Conservation (phyloP, 129 eudicot genomes). For the Rutidosis leptorrhynchoides region DNA sequence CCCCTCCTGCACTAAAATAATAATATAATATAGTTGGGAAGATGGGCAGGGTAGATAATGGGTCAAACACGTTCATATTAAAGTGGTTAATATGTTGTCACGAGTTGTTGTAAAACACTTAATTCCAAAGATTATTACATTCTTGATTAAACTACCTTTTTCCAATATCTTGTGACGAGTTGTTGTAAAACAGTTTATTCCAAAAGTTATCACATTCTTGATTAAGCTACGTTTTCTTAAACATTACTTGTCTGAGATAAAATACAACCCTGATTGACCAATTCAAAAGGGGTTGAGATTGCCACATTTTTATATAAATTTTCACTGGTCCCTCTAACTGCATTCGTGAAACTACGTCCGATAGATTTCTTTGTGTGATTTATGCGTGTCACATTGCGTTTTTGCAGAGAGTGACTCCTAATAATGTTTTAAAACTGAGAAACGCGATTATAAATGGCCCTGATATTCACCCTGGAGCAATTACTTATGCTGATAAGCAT, state of each 20-base stretch:
- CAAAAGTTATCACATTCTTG: neutral
- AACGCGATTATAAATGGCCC: constrained; percentile 76
- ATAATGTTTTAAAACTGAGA: constrained; percentile 73
- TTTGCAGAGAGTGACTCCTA: constrained; percentile 89
- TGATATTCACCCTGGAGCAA: constrained; percentile 85
- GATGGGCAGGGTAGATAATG: neutral
- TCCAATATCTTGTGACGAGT: neutral
- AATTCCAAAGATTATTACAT: neutral
- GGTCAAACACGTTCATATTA: neutral
- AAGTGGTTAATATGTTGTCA: neutral
- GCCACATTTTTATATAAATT: neutral
- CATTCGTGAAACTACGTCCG: neutral
- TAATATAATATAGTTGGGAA: neutral
- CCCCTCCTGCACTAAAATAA: neutral
- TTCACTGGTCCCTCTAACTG: neutral
- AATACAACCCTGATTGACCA: neutral
- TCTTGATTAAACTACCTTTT: neutral
- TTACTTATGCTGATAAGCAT: constrained; percentile 58
- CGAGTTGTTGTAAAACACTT: neutral
- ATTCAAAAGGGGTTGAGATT: neutral
- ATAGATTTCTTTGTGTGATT: neutral
- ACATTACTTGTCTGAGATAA: neutral
- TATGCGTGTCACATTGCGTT: constrained; percentile 6
- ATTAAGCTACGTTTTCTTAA: neutral
- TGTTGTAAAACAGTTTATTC: neutral